Evolutionary conservation across 2,329 filamentous ascomycete species (phyloP).

Genomic region (Claviceps purpurea): DNA sequence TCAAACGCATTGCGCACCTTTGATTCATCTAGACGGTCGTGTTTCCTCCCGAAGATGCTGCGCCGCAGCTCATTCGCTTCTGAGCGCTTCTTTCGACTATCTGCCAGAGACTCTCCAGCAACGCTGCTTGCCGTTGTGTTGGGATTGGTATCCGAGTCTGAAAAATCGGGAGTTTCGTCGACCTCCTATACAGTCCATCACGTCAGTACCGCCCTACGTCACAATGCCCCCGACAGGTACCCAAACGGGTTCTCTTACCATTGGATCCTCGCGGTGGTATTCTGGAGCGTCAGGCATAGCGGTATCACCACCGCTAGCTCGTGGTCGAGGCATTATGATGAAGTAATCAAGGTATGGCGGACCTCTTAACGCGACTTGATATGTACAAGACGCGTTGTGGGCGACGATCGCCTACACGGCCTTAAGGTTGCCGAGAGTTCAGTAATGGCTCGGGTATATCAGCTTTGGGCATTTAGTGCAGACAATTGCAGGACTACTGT

Average conservation of each 20-base stretch:
- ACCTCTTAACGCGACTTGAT: constrained; percentile 41
- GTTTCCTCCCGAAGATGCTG: constrained; percentile 89
- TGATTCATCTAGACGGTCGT: constrained; percentile 79
- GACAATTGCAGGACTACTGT: neutral
- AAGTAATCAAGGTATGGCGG: constrained; percentile 12
- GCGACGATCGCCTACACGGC: constrained; percentile 3
- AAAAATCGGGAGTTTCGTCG: constrained; percentile 53
- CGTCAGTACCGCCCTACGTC: neutral
- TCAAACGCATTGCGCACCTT: constrained; percentile 46
- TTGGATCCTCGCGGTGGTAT: constrained; percentile 30
- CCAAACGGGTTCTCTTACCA: constrained; percentile 26
- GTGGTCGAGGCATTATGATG: constrained; percentile 42
- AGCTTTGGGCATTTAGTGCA: neutral
- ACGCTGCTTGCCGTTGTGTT: constrained; percentile 73
- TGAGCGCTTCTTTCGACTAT: constrained; percentile 74
- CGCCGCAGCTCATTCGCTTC: constrained; percentile 83
- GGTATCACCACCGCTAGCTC: constrained; percentile 38
- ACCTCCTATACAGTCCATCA: constrained; percentile 31
- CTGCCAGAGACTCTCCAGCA: constrained; percentile 55
- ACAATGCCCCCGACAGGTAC: neutral
- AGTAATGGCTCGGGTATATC: neutral
- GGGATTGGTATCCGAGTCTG: constrained; percentile 53
- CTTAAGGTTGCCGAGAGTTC: neutral
- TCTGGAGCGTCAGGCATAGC: constrained; percentile 50
- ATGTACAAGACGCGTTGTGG: constrained; percentile 30